Evolutionary conservation across 2,329 filamentous ascomycete species (phyloP), one percentile per base, ranked within the genome.

Genomic region (Aspergillus spinulosporus): DNA sequence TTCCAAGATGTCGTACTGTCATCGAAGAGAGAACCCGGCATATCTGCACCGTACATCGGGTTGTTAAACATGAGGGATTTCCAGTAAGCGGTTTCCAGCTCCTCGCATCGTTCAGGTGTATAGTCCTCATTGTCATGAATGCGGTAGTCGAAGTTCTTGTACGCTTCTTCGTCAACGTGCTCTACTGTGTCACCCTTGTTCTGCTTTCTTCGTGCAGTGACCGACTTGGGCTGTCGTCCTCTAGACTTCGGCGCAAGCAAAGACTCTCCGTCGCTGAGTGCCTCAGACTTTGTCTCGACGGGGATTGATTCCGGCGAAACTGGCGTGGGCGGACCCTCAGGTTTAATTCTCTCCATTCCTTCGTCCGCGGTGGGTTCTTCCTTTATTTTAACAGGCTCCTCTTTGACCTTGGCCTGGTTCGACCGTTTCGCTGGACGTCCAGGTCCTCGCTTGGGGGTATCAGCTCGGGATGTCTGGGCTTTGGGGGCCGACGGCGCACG

Each of bases 51-150:
- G 66, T 99, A 99, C 72, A 99, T 84, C 0, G 94, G 94, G 55
- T 90, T 88, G 46, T 93, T 95, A 75, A 95, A 99, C 21, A 92
- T 97, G 60, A 99, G 81, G 0, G 91, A 96, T 76, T 95, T 97
- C 94, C 94, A 99, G 76, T 99, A 99, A 43, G 88, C 88, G 52
- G 90, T 88, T 74, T 99, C 94, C 4, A 99, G 82, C 70, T 99
- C 94, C 64, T 95, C 91, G 70, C 94, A 97, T 58, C 95, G 84
- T 72, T 97, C 93, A 0, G 88, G 83, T 0, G 92, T 96, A 70
- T 89, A 99, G 52, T 97, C 91, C 4, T 92, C 89, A 32, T 91
- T 83, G 63, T 84, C 81, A 46, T 93, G 87, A 75, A 97, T 88
- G 48, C 85, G 86, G 71, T 97, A 97, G 70, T 97, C 89, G 71